Evolutionary conservation across 345 rosid species (phyloP).

Genomic region (Dovyalis caffra): DNA sequence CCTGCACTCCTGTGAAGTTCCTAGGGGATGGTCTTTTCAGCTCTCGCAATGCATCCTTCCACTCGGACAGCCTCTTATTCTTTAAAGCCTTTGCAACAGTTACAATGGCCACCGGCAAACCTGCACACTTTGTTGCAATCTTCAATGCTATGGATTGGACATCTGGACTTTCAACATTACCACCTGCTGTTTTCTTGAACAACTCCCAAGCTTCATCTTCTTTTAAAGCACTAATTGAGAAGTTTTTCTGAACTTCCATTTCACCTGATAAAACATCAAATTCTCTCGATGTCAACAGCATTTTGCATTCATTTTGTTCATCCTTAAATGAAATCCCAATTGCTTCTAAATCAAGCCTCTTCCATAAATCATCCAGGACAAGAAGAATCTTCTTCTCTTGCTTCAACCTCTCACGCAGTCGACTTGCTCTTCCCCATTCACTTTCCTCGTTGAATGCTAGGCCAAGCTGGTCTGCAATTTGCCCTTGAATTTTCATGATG

Average conservation of each 20-base stretch:
- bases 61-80: not conserved
- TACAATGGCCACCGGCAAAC: slow-evolving; percentile 23
- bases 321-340: slow-evolving; percentile 21
- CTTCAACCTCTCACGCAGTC: slow-evolving; percentile 6
- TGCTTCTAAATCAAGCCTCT: slow-evolving; percentile 12
- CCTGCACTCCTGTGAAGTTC: not conserved
- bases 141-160: not conserved
- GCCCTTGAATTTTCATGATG: slow-evolving; percentile 10
- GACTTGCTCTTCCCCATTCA: slow-evolving; percentile 10
- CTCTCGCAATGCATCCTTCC: slow-evolving; percentile 14
- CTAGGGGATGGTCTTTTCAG: not conserved
- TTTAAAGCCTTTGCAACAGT: not conserved
- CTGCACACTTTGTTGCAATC: slow-evolving; percentile 17
- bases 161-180: not conserved
- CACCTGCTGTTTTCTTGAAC: slow-evolving; percentile 23
- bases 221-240: slow-evolving; percentile 3
- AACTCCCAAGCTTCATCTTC: slow-evolving; percentile 24
- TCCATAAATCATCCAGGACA: slow-evolving; percentile 36
- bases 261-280: slow-evolving; percentile 1
- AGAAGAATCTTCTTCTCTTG: slow-evolving; percentile 23
- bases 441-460: slow-evolving; percentile 10
- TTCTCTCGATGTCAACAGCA: slow-evolving; percentile 26
- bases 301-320: slow-evolving; percentile 24
- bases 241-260: slow-evolving; percentile 4
- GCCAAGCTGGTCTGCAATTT: slow-evolving; percentile 19